Conservation (phyloP, 192 early-diverging fungal genomes). For the Rhizophagus clarus region DNA sequence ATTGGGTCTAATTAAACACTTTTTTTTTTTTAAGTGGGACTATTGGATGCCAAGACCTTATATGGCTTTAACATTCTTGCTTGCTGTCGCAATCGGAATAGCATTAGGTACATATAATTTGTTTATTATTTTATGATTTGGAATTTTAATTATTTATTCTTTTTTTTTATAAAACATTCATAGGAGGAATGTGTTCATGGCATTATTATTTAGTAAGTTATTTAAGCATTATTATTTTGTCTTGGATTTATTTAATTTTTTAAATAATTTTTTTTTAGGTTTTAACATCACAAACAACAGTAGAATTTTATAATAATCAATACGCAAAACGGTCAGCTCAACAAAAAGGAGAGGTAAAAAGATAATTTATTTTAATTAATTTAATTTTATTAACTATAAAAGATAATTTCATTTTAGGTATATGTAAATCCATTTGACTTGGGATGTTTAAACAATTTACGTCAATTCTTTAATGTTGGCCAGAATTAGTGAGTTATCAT, state of each 20-base stretch:
- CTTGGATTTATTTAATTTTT: neutral
- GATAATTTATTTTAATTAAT: neutral
- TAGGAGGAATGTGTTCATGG: conserved; percentile 57
- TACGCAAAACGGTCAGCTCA: conserved; percentile 53
- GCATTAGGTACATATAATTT: conserved; percentile 41
- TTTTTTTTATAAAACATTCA: neutral
- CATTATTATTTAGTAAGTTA: conserved; percentile 60
- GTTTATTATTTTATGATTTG: neutral
- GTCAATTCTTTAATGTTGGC: conserved; percentile 57
- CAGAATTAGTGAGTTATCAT: conserved; percentile 45
- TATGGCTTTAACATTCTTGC: conserved; percentile 51
- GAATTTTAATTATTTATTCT: neutral
- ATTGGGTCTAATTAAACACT: neutral
- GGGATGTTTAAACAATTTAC: conserved; percentile 46
- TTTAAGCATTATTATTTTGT: neutral
- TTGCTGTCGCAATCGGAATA: conserved; percentile 56
- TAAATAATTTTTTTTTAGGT: conserved; percentile 36
- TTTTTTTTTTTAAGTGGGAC: conserved; percentile 47
- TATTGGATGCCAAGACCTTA: conserved; percentile 54
- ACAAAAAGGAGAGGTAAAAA: conserved; percentile 49
- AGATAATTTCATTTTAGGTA: conserved; percentile 9
- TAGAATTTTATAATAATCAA: conserved; percentile 63
- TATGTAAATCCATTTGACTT: conserved; percentile 52
- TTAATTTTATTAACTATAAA: neutral
- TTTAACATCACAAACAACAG: conserved; percentile 59